Conservation (phyloP, 2,329 filamentous ascomycete genomes). For the Aspergillus sp. region DNA sequence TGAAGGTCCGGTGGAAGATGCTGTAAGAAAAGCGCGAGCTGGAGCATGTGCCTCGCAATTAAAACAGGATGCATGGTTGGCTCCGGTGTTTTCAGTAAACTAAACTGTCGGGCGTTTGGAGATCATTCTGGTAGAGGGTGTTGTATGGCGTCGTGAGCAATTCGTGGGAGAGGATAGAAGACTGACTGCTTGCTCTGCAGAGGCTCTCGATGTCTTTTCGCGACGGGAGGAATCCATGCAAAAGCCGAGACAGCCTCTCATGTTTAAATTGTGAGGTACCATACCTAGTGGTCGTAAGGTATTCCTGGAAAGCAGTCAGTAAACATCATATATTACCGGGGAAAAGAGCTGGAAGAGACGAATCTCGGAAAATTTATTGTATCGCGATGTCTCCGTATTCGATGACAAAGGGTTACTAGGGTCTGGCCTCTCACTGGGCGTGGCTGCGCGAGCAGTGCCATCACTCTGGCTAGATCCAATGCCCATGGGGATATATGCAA, state of each 20-base stretch:
- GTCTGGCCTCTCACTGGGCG: background rate
- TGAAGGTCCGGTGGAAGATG: background rate
- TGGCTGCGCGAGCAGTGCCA: background rate
- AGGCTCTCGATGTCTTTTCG: background rate
- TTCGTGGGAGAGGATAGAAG: constrained; percentile 1
- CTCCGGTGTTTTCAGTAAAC: background rate
- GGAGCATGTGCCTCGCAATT: constrained; percentile 1
- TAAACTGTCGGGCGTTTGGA: background rate
- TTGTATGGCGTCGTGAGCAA: constrained; percentile 1
- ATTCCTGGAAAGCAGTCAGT: no score
- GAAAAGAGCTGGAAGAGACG: no score
- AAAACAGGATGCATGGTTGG: constrained; percentile 2
- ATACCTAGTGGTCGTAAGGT: no score
- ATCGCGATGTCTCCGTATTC: no score
- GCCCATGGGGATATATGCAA: background rate
- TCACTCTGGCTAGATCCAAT: background rate
- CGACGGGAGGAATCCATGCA: constrained; percentile 1
- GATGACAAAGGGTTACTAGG: background rate
- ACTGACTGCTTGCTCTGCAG: background rate
- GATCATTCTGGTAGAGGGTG: background rate
- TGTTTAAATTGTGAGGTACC: background rate
- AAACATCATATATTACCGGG: no score
- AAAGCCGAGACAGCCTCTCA: background rate
- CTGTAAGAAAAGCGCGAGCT: background rate
- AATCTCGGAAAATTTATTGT: no score